Conservation (phyloP, 805 yeast species). For the Metschnikowia lochheadii region DNA sequence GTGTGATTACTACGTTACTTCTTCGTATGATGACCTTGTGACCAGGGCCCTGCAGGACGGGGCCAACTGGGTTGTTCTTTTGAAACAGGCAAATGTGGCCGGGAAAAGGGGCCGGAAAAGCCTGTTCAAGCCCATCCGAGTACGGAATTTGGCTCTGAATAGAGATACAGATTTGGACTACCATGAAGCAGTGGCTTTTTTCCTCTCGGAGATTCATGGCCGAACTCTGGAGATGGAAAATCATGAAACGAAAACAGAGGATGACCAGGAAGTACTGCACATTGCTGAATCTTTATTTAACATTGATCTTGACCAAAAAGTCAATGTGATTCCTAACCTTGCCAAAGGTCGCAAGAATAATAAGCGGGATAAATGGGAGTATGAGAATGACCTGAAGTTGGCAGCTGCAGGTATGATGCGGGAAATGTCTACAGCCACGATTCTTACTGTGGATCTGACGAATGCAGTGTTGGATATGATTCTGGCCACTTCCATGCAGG, state of each 20-base stretch:
- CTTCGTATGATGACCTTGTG: slow-evolving; percentile 56
- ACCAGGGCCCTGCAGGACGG: slow-evolving; percentile 65
- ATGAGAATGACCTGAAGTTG: slow-evolving; percentile 67
- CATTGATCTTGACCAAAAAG: slow-evolving; percentile 49
- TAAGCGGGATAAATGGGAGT: slow-evolving; percentile 70
- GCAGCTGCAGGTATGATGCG: slow-evolving; percentile 54
- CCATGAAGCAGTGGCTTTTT: slow-evolving; percentile 51
- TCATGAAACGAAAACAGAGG: neutral
- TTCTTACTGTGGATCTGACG: slow-evolving; percentile 71
- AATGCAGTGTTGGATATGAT: slow-evolving; percentile 87
- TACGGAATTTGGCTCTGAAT: slow-evolving; percentile 57
- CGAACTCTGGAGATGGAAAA: neutral
- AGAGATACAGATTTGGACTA: slow-evolving; percentile 71
- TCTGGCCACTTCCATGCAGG: slow-evolving; percentile 66
- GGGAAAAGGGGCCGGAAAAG: slow-evolving; percentile 33
- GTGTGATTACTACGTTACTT: slow-evolving; percentile 53
- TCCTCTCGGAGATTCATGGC: slow-evolving; percentile 24
- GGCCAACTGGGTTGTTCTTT: slow-evolving; percentile 69
- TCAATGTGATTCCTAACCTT: slow-evolving; percentile 68
- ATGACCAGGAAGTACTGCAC: neutral
- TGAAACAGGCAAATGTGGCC: slow-evolving; percentile 58
- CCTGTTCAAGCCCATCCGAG: slow-evolving; percentile 70
- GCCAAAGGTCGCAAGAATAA: slow-evolving; percentile 78
- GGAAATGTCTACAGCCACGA: slow-evolving; percentile 60
- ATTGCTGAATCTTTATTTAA: slow-evolving; percentile 29